phyloP scores from a whole-genome alignment of 257 asterid genomes.

The Eucommia ulmoides region DNA sequence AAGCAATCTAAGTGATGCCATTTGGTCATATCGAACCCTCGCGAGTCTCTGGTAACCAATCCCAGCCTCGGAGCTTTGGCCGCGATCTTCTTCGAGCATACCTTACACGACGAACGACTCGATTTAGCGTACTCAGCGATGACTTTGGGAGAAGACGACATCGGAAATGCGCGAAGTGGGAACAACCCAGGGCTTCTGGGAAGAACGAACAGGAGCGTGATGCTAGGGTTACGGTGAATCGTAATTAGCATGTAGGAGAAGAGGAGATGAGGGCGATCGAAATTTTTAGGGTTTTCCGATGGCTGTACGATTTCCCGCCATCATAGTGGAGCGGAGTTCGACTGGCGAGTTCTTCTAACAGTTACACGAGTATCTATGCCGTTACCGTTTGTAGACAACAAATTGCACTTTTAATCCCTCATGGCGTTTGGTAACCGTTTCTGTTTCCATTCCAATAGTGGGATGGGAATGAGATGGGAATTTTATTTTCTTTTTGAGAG shows the following conservation, averaged over 20 bases:
- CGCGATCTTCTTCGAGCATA: constrained; percentile 62
- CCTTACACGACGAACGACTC: constrained; percentile 78
- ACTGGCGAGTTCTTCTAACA: too few relatives aligned
- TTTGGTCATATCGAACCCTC: constrained; percentile 77
- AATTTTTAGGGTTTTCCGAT: not conserved
- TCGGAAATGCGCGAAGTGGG: constrained; percentile 16
- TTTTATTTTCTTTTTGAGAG: too few relatives aligned
- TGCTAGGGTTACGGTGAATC: constrained; percentile 3
- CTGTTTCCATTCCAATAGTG: too few relatives aligned
- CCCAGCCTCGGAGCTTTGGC: constrained; percentile 59
- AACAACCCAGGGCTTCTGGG: not conserved
- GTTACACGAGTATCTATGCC: too few relatives aligned
- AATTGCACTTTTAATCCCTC: too few relatives aligned
- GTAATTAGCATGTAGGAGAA: constrained; percentile 4
- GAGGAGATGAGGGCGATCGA: not conserved
- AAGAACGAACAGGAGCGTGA: not conserved
- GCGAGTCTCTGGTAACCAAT: constrained; percentile 50
- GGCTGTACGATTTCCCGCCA: constrained; percentile 13
- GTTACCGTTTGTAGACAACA: too few relatives aligned
- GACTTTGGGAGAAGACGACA: constrained; percentile 19
- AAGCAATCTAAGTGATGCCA: constrained; percentile 88
- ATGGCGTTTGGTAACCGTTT: too few relatives aligned
- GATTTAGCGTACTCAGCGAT: constrained; percentile 84
- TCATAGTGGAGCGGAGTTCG: not conserved
- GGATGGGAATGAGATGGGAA: too few relatives aligned